Conservation (phyloP, 768 basidiomycete genomes). For the Floccularia luteovirens region DNA sequence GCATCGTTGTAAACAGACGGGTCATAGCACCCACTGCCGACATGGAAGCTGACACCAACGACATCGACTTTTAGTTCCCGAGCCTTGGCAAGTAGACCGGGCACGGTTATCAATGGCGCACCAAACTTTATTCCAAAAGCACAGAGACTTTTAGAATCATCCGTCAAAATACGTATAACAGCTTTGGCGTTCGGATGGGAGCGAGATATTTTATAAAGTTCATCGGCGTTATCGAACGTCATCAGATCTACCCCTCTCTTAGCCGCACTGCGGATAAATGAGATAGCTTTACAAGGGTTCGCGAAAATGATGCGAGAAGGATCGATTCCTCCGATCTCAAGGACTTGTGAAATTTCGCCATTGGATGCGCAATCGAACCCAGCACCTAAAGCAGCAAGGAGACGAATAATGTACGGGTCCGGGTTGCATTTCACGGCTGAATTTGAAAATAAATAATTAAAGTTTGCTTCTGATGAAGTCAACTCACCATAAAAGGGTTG, state of each 20-base stretch:
- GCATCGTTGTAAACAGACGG: conserved; percentile 87
- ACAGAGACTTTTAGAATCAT: conserved; percentile 92
- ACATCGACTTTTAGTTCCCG: conserved; percentile 76
- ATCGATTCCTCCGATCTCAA: conserved; percentile 65
- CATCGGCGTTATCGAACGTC: conserved; percentile 98
- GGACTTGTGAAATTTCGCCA: conserved; percentile 80
- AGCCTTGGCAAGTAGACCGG: conserved; percentile 72
- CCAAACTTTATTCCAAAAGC: conserved; percentile 95
- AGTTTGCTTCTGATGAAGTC: conserved; percentile 5
- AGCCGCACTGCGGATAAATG: conserved; percentile 84
- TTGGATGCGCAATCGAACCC: conserved; percentile 98
- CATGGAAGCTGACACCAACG: conserved; percentile 95
- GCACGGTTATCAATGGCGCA: conserved; percentile 78
- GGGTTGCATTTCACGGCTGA: conserved; percentile 97
- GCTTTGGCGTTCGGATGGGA: conserved; percentile 77
- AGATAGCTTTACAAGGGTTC: conserved; percentile 96
- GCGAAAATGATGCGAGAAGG: conserved; percentile 91
- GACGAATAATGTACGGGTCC: conserved; percentile 86
- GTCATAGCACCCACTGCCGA: conserved; percentile 95
- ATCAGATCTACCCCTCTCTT: conserved; percentile 79
- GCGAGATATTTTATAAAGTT: conserved; percentile 87
- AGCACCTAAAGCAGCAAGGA: conserved; percentile 83
- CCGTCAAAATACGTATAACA: conserved; percentile 93
- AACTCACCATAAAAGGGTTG: conserved; percentile 88
- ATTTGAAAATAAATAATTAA: conserved; percentile 3